Evolutionary conservation across 495 filamentous ascomycete species (phyloP).

Genomic region (Choiromyces venosus): DNA sequence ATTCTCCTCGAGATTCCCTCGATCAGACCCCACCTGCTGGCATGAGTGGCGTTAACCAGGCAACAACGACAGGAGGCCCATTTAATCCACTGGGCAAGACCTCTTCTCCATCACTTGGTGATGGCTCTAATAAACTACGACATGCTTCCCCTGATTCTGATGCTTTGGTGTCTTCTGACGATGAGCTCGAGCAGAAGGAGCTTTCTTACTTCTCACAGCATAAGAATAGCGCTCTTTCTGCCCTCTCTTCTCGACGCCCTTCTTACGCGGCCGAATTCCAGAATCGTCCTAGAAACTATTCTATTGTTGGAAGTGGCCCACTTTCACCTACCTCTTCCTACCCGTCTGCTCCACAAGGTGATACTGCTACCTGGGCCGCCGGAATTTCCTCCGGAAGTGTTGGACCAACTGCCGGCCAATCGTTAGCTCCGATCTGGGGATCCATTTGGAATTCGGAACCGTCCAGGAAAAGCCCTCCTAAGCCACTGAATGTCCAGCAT

Average conservation of each 20-base stretch:
- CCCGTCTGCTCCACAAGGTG: slow-evolving; percentile 64
- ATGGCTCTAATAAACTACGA: slow-evolving; percentile 62
- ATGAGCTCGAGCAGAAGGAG: slow-evolving; percentile 62
- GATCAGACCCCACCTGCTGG: slow-evolving; percentile 32
- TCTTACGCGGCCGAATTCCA: slow-evolving; percentile 58
- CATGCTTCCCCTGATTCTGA: slow-evolving; percentile 89
- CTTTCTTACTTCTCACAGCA: slow-evolving; percentile 42
- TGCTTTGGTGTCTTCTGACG: slow-evolving; percentile 85
- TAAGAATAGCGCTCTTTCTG: slow-evolving; percentile 46
- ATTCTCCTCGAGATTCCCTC: slow-evolving; percentile 37
- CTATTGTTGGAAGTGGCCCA: slow-evolving; percentile 51
- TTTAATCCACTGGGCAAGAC: slow-evolving; percentile 35
- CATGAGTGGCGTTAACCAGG: slow-evolving; percentile 23
- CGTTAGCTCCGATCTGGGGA: slow-evolving; percentile 40
- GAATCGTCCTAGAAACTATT: slow-evolving; percentile 58
- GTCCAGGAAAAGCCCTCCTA: slow-evolving; percentile 42
- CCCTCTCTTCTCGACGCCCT: slow-evolving; percentile 50
- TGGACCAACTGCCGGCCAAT: slow-evolving; percentile 25
- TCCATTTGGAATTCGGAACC: slow-evolving; percentile 42
- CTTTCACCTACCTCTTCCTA: slow-evolving; percentile 72
- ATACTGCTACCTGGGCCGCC: slow-evolving; percentile 63
- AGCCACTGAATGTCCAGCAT: slow-evolving; percentile 35
- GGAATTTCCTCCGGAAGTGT: slow-evolving; percentile 40
- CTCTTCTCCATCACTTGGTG: slow-evolving; percentile 54
- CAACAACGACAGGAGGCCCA: slow-evolving; percentile 21